These are phyloP conservation scores for Dactylorhiza incarnata DNA, from an alignment of 106 monocot genomes.

Conservation along the genomic window DNA sequence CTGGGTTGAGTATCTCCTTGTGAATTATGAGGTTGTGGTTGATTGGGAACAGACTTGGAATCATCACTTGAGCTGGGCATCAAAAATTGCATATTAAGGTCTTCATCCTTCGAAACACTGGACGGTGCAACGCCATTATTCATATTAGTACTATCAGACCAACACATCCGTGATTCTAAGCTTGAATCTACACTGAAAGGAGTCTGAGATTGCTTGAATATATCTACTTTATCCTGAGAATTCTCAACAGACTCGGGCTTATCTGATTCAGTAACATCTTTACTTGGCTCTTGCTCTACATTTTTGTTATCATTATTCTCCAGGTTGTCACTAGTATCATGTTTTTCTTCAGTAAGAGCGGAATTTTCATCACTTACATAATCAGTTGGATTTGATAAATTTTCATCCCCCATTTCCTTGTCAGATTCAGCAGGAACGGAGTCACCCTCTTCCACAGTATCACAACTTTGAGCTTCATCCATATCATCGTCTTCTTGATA, in stretches of 20 bases:
- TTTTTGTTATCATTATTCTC: slow-evolving; percentile 20
- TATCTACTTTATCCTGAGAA: slow-evolving; percentile 11
- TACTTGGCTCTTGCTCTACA: slow-evolving; percentile 23
- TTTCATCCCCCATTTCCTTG: slow-evolving; percentile 31
- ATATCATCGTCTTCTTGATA: slow-evolving; percentile 23
- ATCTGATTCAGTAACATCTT: slow-evolving; percentile 15
- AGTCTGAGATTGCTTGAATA: slow-evolving; percentile 12
- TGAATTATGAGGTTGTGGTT: slow-evolving; percentile 21
- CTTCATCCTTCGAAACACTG: slow-evolving; percentile 18
- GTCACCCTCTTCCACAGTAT: slow-evolving; percentile 21
- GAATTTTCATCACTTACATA: slow-evolving; percentile 15
- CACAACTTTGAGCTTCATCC: slow-evolving; percentile 33
- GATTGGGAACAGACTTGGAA: slow-evolving; percentile 26
- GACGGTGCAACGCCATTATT: slow-evolving; percentile 33
- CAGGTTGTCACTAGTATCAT: slow-evolving; percentile 8
- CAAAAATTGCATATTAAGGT: slow-evolving; percentile 26
- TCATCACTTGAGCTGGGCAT: slow-evolving; percentile 37
- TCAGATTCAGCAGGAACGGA: slow-evolving; percentile 18
- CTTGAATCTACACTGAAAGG: slow-evolving; percentile 8
- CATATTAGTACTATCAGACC: slow-evolving; percentile 34
- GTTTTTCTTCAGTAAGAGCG: slow-evolving; percentile 13
- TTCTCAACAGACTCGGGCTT: slow-evolving; percentile 19
- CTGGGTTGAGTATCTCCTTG: slow-evolving; percentile 18
- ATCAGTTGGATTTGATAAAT: slow-evolving; percentile 18
- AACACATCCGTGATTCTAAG: slow-evolving; percentile 21